Evolutionary conservation across 345 rosid species (phyloP).

Genomic region (Reutealis trisperma): DNA sequence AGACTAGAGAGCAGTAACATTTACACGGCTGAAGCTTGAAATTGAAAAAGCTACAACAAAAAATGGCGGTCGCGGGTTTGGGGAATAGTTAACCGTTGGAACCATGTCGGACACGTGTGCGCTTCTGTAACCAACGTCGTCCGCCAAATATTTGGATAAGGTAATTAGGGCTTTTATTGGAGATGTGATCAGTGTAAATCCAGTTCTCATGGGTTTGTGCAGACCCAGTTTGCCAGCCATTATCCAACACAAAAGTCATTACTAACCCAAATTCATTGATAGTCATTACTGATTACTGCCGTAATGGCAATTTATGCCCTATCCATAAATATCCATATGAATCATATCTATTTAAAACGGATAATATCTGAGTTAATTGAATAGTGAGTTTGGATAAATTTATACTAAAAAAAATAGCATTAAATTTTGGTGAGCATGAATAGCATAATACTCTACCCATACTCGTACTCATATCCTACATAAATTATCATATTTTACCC

Average conservation of each 20-base stretch:
- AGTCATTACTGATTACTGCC: too few species aligned
- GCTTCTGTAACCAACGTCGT: slow-evolving; percentile 2
- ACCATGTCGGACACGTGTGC: slow-evolving; percentile 23
- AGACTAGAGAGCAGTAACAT: background rate
- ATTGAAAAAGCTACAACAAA: background rate
- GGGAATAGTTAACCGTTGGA: slow-evolving; percentile 43
- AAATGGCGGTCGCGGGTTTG: background rate
- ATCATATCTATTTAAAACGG: too few species aligned
- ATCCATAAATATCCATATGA: too few species aligned
- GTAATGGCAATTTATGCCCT: too few species aligned
- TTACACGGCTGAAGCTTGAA: background rate
- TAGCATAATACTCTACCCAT: too few species aligned
- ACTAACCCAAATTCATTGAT: too few species aligned
- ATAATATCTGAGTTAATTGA: too few species aligned
- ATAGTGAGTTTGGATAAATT: too few species aligned
- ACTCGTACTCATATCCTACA: too few species aligned
- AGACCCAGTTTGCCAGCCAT: background rate
- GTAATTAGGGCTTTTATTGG: slow-evolving; percentile 8
- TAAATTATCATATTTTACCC: too few species aligned
- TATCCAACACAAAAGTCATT: background rate
- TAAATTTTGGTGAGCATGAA: too few species aligned
- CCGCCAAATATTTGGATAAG: slow-evolving; percentile 19
- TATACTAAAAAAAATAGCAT: too few species aligned
- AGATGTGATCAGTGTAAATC: slow-evolving; percentile 14
- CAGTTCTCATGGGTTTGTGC: background rate